Evolutionary conservation across 352 stramenopile species (phyloP), one percentile per base, ranked within the genome.

Genomic region (Pythium aristosporum): DNA sequence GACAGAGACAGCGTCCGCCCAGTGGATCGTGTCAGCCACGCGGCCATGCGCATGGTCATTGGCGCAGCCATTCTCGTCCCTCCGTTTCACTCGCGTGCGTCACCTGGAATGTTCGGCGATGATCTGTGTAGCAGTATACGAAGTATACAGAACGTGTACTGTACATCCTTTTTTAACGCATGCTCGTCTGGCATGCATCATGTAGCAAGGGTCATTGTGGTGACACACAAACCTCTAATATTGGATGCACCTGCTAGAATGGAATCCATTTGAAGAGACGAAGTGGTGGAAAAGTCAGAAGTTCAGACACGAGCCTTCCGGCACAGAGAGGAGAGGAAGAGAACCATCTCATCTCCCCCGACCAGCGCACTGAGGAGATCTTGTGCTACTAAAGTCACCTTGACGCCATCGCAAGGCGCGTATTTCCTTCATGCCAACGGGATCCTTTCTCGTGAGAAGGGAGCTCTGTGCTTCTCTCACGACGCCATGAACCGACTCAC

Each of bases 41-140:
- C 34, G 21, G 43, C 53, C 51, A 32, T 44, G 32, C 52, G 61
- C 32, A 68, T 36, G 36, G 47, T 53, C 20, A 51, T 52, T 9
- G 47, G 18, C 16, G 50, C 30, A 18, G 16, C 41, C 39, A 66
- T 21, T 28, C 43, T 32, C 42, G 37, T 34, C 12, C 20, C 52
- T 47, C 7, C 25, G 51, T 23, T 67, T 53, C 10, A 10, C 44
- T 32, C 21, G 50, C 46, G 37, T 58, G 63, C 47, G 30, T 59
- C 54, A 59, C 46, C 43, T 34, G 55, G 56, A 69, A 69, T 65
- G 63, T 52, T 64, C 63, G 56, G 32, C 34, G 56, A 61, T 7
- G 42, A 10, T 21, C 7, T 20, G 60, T 67, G 61, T 67, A 67
- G 41, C 28, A 36, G 46, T 61, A 52, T 49, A 51, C 21, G 11